Conservation (phyloP, 2,329 filamentous ascomycete species). For the Aspergillus glaucus region DNA sequence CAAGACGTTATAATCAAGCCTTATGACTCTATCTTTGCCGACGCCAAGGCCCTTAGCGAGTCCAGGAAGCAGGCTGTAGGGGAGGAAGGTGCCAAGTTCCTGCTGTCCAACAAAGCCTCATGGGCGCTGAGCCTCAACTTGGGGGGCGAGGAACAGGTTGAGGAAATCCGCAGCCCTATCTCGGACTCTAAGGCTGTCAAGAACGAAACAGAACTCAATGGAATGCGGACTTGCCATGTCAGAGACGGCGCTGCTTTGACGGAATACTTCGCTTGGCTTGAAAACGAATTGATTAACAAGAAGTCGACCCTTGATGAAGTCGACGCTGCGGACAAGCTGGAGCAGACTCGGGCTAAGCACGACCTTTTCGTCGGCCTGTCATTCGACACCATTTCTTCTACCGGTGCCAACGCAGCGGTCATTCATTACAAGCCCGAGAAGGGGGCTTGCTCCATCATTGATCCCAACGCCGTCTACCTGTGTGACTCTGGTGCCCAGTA, state of each 20-base stretch:
- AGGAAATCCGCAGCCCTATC: conserved; percentile 80
- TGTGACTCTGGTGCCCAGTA: conserved; percentile 98
- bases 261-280: conserved; percentile 94
- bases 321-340: conserved; percentile 82
- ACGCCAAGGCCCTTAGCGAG: conserved; percentile 61
- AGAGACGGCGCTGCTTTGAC: conserved; percentile 85
- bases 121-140: conserved; percentile 87
- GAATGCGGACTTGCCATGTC: conserved; percentile 91
- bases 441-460: conserved; percentile 73
- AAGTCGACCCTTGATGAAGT: conserved; percentile 77
- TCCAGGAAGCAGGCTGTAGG: conserved; percentile 32
- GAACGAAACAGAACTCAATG: conserved; percentile 79
- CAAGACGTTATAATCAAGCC: conserved; percentile 68
- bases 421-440: conserved; percentile 93
- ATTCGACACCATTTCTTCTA: conserved; percentile 94
- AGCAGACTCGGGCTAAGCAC: conserved; percentile 54
- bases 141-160: conserved; percentile 77
- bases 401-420: conserved; percentile 83
- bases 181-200: conserved; percentile 91
- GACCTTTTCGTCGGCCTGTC: conserved; percentile 82
- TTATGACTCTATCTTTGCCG: conserved; percentile 74
- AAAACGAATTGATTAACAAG: conserved; percentile 73
- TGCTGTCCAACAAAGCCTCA: conserved; percentile 82
- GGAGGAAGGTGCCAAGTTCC: conserved; percentile 56
- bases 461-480: conserved; percentile 80